Evolutionary conservation across 768 basidiomycete genomes (phyloP).

Genomic region (Chlorophyllum brunneum): DNA sequence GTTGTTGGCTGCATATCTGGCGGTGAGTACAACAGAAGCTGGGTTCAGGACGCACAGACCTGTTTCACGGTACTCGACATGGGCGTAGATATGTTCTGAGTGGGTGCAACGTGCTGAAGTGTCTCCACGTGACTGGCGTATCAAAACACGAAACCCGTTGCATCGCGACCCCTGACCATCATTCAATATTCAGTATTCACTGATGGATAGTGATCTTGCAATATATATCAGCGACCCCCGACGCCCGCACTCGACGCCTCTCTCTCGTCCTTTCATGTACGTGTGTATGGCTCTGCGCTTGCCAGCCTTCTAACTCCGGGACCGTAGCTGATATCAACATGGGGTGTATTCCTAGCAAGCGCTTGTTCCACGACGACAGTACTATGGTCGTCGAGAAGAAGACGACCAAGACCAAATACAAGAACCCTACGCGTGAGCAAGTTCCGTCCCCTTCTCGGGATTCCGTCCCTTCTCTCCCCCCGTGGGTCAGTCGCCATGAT

Average conservation of each 20-base stretch:
- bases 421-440: constrained; percentile 3
- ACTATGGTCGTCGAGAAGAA: not conserved
- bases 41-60: too few species aligned
- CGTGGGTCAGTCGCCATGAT: constrained; percentile 7
- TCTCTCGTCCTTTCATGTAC: too few species aligned
- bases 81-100: not conserved
- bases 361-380: constrained; percentile 15
- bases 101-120: not conserved
- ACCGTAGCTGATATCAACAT: constrained; percentile 18
- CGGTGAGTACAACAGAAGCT: constrained; percentile 3
- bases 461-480: constrained; percentile 3
- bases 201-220: not conserved
- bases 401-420: constrained; percentile 2
- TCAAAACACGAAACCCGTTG: too few species aligned
- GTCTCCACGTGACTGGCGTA: not conserved
- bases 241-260: not conserved
- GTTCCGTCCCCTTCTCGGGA: constrained; percentile 7
- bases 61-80: constrained; percentile 35
- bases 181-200: too few species aligned
- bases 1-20: constrained; percentile 44
- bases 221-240: too few species aligned
- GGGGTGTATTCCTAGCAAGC: constrained; percentile 43
- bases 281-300: too few species aligned
- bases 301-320: not conserved
- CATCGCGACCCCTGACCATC: constrained; percentile 6